Percentiles rank a stretch among this genome's conserved stretches.
Conservation (phyloP, 495 filamentous ascomycete genomes). For the Stereocaulon alpinum region DNA sequence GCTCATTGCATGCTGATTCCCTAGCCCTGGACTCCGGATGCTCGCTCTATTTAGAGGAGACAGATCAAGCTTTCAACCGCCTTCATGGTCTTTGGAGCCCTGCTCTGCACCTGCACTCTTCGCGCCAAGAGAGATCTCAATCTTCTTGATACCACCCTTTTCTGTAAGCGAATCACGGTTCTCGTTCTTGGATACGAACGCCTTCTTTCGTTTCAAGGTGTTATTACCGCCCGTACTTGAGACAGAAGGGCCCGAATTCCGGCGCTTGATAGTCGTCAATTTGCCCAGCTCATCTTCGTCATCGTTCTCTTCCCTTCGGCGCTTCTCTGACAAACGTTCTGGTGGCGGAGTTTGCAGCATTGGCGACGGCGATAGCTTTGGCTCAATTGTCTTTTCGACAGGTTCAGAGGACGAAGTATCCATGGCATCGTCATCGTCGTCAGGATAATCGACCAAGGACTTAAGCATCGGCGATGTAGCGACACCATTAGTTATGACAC, state of each 20-base stretch:
- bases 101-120: conserved; percentile 6
- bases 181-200: conserved; percentile 20
- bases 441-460: conserved; percentile 79
- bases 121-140: conserved; percentile 26
- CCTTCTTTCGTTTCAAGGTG: conserved; percentile 34
- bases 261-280: conserved; percentile 55
- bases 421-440: conserved; percentile 58
- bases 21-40: neutral
- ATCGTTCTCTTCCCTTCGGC: conserved; percentile 78
- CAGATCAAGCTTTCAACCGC: neutral
- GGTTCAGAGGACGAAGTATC: conserved; percentile 31
- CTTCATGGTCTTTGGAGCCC: conserved; percentile 7
- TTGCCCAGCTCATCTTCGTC: conserved; percentile 68
- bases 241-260: conserved; percentile 39
- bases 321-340: conserved; percentile 81
- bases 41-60: neutral
- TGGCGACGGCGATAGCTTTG: conserved; percentile 28
- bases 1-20: neutral
- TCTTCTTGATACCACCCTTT: conserved; percentile 24
- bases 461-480: conserved; percentile 39
- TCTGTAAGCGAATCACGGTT: conserved; percentile 4
- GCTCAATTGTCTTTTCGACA: conserved; percentile 15
- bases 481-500: conserved; percentile 19
- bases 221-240: conserved; percentile 25
- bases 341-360: conserved; percentile 44